Evolutionary conservation across 73 alveolate genomes (phyloP).

Genomic region (Urostyla sp.): DNA sequence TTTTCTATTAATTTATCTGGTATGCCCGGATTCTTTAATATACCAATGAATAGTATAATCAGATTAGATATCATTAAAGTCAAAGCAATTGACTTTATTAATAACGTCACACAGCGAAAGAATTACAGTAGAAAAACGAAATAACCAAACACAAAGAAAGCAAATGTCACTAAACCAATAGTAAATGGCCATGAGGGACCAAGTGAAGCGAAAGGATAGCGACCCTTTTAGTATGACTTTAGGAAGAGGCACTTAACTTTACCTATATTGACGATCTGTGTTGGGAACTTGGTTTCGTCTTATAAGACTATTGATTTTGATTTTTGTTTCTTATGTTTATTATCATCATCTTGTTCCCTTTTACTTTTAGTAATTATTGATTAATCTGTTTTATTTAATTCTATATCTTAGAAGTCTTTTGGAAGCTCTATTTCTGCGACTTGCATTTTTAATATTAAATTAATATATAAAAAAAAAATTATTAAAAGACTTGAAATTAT

Average conservation of each 20-base stretch:
- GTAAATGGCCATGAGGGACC: conserved; percentile 49
- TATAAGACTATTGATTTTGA: neutral
- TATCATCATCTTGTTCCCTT: neutral
- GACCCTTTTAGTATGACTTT: conserved; percentile 4
- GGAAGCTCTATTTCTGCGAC: neutral
- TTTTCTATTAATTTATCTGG: conserved; percentile 3
- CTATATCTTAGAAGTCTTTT: neutral
- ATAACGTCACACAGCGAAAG: neutral
- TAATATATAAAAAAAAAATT: neutral
- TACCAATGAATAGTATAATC: neutral
- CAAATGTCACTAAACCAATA: conserved; percentile 9
- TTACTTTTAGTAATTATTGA: neutral
- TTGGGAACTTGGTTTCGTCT: neutral
- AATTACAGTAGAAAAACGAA: neutral
- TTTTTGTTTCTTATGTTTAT: neutral
- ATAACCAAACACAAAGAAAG: neutral
- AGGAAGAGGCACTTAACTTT: conserved; percentile 11
- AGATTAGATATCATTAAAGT: neutral
- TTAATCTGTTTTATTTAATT: neutral
- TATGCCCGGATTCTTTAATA: conserved; percentile 36
- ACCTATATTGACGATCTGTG: conserved; percentile 14
- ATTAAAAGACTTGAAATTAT: no score
- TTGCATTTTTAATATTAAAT: neutral
- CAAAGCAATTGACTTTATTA: neutral
- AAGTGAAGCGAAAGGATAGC: conserved; percentile 15